phyloP scores from a whole-genome alignment of 2,329 filamentous ascomycete genomes.

The Aquanectria penicillioides region DNA sequence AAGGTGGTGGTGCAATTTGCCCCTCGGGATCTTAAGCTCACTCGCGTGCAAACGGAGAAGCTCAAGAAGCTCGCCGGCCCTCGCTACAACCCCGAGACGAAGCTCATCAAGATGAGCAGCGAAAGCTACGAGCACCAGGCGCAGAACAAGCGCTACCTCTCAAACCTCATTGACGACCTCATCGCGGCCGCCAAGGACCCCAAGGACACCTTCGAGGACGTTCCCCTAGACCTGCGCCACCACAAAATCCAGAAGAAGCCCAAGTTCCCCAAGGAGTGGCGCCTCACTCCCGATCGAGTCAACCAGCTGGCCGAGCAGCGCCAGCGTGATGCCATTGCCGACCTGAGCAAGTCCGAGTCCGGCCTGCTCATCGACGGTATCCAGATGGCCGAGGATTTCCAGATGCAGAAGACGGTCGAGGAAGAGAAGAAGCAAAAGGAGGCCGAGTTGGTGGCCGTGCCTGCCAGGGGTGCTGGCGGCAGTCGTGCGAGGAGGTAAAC shows the following conservation, averaged over 20 bases:
- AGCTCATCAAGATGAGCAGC: constrained; percentile 88
- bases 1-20: constrained; percentile 96
- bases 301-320: constrained; percentile 72
- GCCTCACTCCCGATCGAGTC: constrained; percentile 75
- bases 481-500: constrained; percentile 38
- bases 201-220: constrained; percentile 84
- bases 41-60: constrained; percentile 76
- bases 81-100: constrained; percentile 86
- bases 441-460: constrained; percentile 44
- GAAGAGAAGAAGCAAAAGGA: constrained; percentile 47
- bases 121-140: constrained; percentile 89
- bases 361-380: constrained; percentile 70
- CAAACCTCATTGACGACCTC: constrained; percentile 78
- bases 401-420: constrained; percentile 46
- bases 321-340: constrained; percentile 59
- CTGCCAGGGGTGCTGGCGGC: constrained; percentile 29
- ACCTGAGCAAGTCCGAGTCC: constrained; percentile 62
- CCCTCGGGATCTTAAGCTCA: constrained; percentile 77
- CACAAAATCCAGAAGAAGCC: constrained; percentile 75
- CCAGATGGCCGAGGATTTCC: constrained; percentile 54
- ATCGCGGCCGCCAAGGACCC: constrained; percentile 81
- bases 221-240: constrained; percentile 90
- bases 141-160: constrained; percentile 96
- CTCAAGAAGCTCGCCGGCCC: constrained; percentile 87
- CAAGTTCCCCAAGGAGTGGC: constrained; percentile 85